Evolutionary conservation across 257 asterid species (phyloP).

Genomic region (Solanum appendiculatum): DNA sequence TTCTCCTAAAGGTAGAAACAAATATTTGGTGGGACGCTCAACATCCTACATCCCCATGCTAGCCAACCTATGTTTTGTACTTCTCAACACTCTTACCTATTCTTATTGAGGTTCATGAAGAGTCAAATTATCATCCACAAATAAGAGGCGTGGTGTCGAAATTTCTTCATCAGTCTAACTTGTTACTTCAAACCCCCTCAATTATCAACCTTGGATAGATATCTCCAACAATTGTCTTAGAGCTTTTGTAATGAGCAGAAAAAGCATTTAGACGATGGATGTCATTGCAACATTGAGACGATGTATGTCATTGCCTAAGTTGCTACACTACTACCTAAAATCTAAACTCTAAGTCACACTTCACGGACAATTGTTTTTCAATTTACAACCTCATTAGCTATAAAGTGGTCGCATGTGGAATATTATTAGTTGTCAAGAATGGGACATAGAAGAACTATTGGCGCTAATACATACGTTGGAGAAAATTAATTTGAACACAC

Average conservation of each 20-base stretch:
- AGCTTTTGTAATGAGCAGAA: neutral
- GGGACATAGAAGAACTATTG: too few relatives aligned
- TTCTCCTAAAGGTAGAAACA: neutral
- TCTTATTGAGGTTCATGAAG: neutral
- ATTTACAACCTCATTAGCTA: too few relatives aligned
- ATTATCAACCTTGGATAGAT: neutral
- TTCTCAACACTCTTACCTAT: neutral
- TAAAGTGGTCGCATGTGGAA: too few relatives aligned
- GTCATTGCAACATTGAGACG: too few relatives aligned
- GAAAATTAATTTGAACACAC: too few relatives aligned
- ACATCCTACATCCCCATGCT: neutral
- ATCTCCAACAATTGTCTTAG: neutral
- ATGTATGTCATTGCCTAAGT: too few relatives aligned
- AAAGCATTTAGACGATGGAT: neutral
- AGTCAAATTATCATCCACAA: neutral
- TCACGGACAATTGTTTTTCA: too few relatives aligned
- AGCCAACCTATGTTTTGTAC: neutral
- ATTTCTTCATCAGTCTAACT: neutral
- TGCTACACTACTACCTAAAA: too few relatives aligned
- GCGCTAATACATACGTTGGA: too few relatives aligned
- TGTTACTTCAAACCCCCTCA: neutral
- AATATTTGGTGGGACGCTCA: neutral
- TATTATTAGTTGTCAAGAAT: too few relatives aligned
- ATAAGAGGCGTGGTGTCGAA: neutral
- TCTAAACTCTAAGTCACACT: too few relatives aligned